These are phyloP conservation scores for Afroboletus lepidellus DNA, from an alignment of 1,284 basidiomycete genomes.

Conservation along the genomic window DNA sequence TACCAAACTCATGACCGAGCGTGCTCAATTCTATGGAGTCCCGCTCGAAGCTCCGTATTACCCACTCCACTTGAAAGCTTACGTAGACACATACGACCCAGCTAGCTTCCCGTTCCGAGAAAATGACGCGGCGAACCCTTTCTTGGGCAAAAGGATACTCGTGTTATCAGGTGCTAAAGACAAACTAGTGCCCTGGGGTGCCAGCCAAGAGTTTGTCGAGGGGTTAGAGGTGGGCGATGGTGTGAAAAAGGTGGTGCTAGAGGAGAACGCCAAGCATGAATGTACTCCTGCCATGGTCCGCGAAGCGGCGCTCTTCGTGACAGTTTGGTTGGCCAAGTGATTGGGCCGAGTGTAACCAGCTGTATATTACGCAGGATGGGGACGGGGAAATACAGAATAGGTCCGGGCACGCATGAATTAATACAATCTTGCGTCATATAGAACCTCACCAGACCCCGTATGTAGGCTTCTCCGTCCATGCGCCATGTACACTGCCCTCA, in stretches of 20 bases:
- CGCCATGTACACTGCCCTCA: too few species aligned
- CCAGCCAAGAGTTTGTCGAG: slow-evolving; percentile 54
- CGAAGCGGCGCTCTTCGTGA: slow-evolving; percentile 48
- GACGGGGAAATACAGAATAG: not conserved
- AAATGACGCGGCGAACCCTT: slow-evolving; percentile 49
- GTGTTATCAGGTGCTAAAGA: slow-evolving; percentile 65
- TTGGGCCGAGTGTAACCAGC: not conserved
- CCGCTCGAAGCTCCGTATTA: slow-evolving; percentile 54
- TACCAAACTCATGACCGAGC: slow-evolving; percentile 54
- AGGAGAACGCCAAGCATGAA: slow-evolving; percentile 51
- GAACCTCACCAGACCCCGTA: too few species aligned
- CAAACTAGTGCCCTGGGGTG: slow-evolving; percentile 58
- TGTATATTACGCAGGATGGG: too few species aligned
- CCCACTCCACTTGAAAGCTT: slow-evolving; percentile 51
- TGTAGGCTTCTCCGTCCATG: too few species aligned
- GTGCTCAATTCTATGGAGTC: slow-evolving; percentile 50
- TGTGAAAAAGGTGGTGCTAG: slow-evolving; percentile 46
- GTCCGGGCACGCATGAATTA: too few species aligned
- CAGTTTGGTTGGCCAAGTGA: slow-evolving; percentile 28
- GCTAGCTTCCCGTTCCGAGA: slow-evolving; percentile 39
- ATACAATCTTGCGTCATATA: too few species aligned
- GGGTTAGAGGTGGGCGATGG: slow-evolving; percentile 53
- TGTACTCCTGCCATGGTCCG: slow-evolving; percentile 52
- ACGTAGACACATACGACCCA: slow-evolving; percentile 49
- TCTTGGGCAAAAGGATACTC: slow-evolving; percentile 67